These are phyloP conservation scores for Curvularia hawaiiensis DNA, from an alignment of 2,329 filamentous ascomycete species.

Conservation along the genomic window DNA sequence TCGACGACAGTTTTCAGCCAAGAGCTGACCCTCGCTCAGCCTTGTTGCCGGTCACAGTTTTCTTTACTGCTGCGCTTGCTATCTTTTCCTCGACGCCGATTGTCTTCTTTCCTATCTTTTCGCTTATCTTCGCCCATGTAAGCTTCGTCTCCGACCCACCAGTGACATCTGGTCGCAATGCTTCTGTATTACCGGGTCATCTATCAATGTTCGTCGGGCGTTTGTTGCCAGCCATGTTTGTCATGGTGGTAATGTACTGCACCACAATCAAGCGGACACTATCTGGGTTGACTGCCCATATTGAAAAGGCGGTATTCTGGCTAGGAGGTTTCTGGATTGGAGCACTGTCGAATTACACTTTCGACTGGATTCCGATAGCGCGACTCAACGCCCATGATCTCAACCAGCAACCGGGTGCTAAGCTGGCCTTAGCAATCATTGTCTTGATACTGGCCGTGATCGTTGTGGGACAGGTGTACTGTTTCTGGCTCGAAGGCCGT, in stretches of 20 bases:
- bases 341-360: conserved; percentile 89
- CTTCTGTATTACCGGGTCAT: conserved; percentile 55
- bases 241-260: conserved; percentile 82
- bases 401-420: conserved; percentile 84
- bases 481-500: conserved; percentile 82
- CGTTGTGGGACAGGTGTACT: conserved; percentile 77
- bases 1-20: conserved; percentile 66
- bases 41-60: conserved; percentile 75
- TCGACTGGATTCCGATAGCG: conserved; percentile 90
- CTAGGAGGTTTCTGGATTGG: conserved; percentile 89
- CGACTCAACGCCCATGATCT: conserved; percentile 88
- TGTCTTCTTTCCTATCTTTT: conserved; percentile 82
- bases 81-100: conserved; percentile 77
- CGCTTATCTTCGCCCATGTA: conserved; percentile 83
- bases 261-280: conserved; percentile 79
- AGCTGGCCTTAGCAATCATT: conserved; percentile 77
- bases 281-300: conserved; percentile 72
- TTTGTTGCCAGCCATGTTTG: conserved; percentile 84
- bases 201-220: conserved; percentile 70
- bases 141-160: conserved; percentile 88
- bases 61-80: conserved; percentile 74
- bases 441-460: conserved; percentile 71
- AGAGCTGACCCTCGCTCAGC: conserved; percentile 76
- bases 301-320: conserved; percentile 90
- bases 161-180: conserved; percentile 57